These are phyloP conservation scores for Leptographium wingfieldii DNA, from an alignment of 2,329 filamentous ascomycete genomes.

Conservation along the genomic window DNA sequence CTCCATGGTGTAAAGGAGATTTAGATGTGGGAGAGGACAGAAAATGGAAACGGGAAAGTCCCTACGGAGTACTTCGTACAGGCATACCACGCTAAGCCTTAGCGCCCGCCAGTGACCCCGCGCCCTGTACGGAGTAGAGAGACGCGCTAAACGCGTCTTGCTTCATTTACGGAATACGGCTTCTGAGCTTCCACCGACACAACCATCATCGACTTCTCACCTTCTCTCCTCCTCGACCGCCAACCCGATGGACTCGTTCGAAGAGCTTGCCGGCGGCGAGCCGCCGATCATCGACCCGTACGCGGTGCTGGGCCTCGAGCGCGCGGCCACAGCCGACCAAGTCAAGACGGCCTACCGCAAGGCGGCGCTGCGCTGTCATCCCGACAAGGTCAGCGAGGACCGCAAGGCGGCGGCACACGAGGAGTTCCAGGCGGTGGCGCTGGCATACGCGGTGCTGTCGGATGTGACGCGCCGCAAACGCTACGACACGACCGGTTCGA, in stretches of 20 bases:
- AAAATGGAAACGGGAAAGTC: too few species aligned
- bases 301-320: constrained; percentile 58
- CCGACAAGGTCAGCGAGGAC: constrained; percentile 49
- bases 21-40: not conserved
- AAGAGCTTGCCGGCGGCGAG: constrained; percentile 42
- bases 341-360: constrained; percentile 90
- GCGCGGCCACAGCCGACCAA: constrained; percentile 60
- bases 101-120: not conserved
- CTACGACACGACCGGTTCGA: constrained; percentile 85
- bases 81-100: not conserved
- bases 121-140: not conserved
- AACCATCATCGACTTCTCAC: not conserved
- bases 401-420: constrained; percentile 61
- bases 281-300: constrained; percentile 66
- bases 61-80: too few species aligned
- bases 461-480: constrained; percentile 67
- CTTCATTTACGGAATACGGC: too few species aligned
- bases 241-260: constrained; percentile 29
- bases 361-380: constrained; percentile 75
- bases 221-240: too few species aligned
- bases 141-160: not conserved
- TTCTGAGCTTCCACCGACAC: not conserved
- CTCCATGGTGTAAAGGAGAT: not conserved
- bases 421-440: constrained; percentile 81
- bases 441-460: constrained; percentile 87